Conservation (phyloP, 352 stramenopile genomes). For the Phytophthora macrochlamydospora region DNA sequence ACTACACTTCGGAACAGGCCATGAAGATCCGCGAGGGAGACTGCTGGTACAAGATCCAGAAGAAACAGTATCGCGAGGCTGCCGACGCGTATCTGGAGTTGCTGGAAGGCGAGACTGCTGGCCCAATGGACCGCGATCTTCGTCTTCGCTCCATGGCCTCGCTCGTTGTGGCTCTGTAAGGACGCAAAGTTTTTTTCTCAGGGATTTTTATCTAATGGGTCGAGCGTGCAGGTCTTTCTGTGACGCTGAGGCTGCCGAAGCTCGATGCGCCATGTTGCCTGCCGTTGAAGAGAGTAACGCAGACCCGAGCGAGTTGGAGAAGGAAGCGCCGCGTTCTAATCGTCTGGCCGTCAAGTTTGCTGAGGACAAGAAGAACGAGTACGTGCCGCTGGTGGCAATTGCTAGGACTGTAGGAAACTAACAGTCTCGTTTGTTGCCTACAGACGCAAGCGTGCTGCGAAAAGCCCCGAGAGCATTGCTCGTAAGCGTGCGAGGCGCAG, state of each 20-base stretch:
- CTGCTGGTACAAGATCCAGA: conserved; percentile 80
- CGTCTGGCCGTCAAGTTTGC: conserved; percentile 65
- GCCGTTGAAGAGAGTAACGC: conserved; percentile 52
- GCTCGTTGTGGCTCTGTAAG: conserved; percentile 76
- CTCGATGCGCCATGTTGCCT: conserved; percentile 71
- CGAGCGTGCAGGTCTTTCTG: conserved; percentile 64
- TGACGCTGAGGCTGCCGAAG: conserved; percentile 66
- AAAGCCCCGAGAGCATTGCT: conserved; percentile 72
- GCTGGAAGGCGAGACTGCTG: conserved; percentile 66
- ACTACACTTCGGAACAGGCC: conserved; percentile 59
- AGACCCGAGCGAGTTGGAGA: conserved; percentile 72
- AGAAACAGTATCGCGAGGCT: conserved; percentile 74
- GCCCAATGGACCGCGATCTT: conserved; percentile 65
- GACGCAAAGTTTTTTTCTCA: not conserved
- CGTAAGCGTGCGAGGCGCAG: conserved; percentile 79
- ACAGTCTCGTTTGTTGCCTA: not conserved
- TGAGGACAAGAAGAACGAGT: conserved; percentile 85
- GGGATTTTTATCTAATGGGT: conserved; percentile 11
- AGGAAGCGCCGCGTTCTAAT: conserved; percentile 62
- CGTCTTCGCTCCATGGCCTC: conserved; percentile 79
- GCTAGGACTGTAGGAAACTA: not conserved
- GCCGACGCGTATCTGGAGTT: conserved; percentile 70
- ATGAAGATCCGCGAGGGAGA: conserved; percentile 83
- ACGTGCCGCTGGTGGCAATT: conserved; percentile 23
- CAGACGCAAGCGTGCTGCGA: conserved; percentile 72